Percentiles rank a stretch among this genome's conserved stretches.
phyloP scores from a whole-genome alignment of 2,329 filamentous ascomycete species.

The Aspergillus floridensis region DNA sequence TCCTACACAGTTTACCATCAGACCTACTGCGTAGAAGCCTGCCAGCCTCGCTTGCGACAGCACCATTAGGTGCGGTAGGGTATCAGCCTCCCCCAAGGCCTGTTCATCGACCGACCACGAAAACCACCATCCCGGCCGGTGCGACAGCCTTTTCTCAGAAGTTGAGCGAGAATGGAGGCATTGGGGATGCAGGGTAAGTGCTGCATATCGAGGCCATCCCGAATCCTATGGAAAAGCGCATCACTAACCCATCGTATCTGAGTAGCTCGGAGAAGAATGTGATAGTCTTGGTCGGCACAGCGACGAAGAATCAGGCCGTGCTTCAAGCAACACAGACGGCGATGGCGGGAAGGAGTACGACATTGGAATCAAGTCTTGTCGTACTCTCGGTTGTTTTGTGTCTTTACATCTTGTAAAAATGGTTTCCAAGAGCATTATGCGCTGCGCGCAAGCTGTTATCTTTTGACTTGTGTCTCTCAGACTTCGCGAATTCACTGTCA shows the following conservation, averaged over 20 bases:
- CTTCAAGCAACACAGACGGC: constrained; percentile 9
- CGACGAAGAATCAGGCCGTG: constrained; percentile 3
- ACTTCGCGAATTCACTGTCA: too few relatives aligned
- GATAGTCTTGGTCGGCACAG: constrained; percentile 9
- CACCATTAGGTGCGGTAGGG: constrained; percentile 21
- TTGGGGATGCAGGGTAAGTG: neutral
- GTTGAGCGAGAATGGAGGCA: neutral
- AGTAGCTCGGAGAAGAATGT: constrained; percentile 3
- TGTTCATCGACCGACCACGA: neutral
- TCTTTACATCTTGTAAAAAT: neutral
- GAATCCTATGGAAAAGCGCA: neutral
- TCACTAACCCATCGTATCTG: neutral
- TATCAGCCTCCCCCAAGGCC: constrained; percentile 19
- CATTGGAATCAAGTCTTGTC: neutral
- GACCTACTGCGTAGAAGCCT: constrained; percentile 16
- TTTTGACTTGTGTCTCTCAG: neutral
- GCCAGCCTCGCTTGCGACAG: constrained; percentile 20
- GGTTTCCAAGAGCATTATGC: neutral
- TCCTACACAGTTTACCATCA: constrained; percentile 4
- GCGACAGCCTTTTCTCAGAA: neutral
- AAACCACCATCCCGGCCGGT: neutral
- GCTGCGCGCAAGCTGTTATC: neutral
- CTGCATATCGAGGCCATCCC: too few relatives aligned
- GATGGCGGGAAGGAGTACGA: constrained; percentile 1
- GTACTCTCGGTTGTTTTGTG: neutral